Evolutionary conservation across 2,329 filamentous ascomycete species (phyloP).

Genomic region (Escovopsis sp.): DNA sequence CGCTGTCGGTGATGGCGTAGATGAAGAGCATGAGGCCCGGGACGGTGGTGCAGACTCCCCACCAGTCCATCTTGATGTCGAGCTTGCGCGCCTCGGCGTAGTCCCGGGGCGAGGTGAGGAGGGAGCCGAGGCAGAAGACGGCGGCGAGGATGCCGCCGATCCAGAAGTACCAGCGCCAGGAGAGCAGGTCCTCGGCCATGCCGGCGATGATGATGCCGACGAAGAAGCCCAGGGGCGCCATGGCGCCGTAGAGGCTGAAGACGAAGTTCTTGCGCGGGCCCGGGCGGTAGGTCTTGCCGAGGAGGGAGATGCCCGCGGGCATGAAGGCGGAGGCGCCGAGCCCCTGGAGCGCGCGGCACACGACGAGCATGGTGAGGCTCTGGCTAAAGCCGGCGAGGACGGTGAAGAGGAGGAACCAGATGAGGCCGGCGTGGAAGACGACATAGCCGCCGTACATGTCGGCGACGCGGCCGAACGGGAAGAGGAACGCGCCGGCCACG

Average conservation of each 20-base stretch:
- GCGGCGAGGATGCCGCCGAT: slow-evolving; percentile 33
- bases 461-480: slow-evolving; percentile 41
- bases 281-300: slow-evolving; percentile 49
- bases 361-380: slow-evolving; percentile 49
- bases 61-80: slow-evolving; percentile 42
- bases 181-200: slow-evolving; percentile 39
- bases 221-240: slow-evolving; percentile 40
- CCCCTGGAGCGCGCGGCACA: slow-evolving; percentile 53
- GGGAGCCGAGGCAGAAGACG: slow-evolving; percentile 33
- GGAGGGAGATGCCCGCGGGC: slow-evolving; percentile 50
- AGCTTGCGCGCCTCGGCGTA: slow-evolving; percentile 15
- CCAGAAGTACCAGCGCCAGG: slow-evolving; percentile 56
- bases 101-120: slow-evolving; percentile 22
- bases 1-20: slow-evolving; percentile 52
- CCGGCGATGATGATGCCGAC: slow-evolving; percentile 51
- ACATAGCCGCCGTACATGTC: slow-evolving; percentile 45
- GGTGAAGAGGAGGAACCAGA: slow-evolving; percentile 50
- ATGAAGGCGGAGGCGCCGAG: slow-evolving; percentile 53
- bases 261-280: slow-evolving; percentile 55
- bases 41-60: slow-evolving; percentile 36
- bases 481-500: slow-evolving; percentile 37
- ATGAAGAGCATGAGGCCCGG: slow-evolving; percentile 48
- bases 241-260: slow-evolving; percentile 40
- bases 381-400: slow-evolving; percentile 49
- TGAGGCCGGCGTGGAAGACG: slow-evolving; percentile 38